Percentiles rank a stretch among this genome's conserved stretches.
phyloP scores from a whole-genome alignment of 164 flowering plant genomes.

The Santalum album region DNA sequence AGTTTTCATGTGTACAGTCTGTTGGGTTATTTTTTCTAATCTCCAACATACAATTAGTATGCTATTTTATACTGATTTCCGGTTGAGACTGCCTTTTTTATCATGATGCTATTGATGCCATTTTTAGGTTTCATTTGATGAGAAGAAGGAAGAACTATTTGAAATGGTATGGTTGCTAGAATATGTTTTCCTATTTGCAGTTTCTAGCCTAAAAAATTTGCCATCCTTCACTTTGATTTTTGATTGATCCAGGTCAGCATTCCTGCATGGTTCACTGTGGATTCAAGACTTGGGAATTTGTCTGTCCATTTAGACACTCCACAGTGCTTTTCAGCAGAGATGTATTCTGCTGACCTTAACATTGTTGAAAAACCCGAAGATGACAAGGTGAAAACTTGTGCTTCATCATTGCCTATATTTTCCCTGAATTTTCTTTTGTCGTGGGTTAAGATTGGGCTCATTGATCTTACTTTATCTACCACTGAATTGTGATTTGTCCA shows the following conservation, averaged over 20 bases:
- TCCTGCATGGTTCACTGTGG: slow-evolving; percentile 95
- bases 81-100: neutral
- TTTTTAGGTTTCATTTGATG: slow-evolving; percentile 76
- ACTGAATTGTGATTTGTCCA: too few relatives aligned
- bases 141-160: slow-evolving; percentile 82
- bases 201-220: neutral
- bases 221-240: slow-evolving; percentile 2
- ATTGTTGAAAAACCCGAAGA: slow-evolving; percentile 85
- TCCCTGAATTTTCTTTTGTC: neutral
- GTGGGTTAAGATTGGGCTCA: too few relatives aligned
- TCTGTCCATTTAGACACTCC: slow-evolving; percentile 95
- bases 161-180: slow-evolving; percentile 64
- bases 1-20: too few relatives aligned
- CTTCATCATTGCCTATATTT: neutral
- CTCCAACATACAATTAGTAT: neutral
- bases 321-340: slow-evolving; percentile 98
- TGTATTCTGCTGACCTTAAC: slow-evolving; percentile 87
- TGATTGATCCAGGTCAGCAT: slow-evolving; percentile 70
- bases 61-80: neutral
- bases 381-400: slow-evolving; percentile 58
- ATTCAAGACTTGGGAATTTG: slow-evolving; percentile 87
- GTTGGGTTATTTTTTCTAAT: too few relatives aligned
- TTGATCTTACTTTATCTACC: too few relatives aligned
- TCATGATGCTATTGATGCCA: slow-evolving; percentile 1
- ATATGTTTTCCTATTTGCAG: neutral